A percentile compares a stretch with the other conserved stretches of the same genome.
Evolutionary conservation across 2,329 filamentous ascomycete species (phyloP).

Genomic region (Ceratocystis cubensis): DNA sequence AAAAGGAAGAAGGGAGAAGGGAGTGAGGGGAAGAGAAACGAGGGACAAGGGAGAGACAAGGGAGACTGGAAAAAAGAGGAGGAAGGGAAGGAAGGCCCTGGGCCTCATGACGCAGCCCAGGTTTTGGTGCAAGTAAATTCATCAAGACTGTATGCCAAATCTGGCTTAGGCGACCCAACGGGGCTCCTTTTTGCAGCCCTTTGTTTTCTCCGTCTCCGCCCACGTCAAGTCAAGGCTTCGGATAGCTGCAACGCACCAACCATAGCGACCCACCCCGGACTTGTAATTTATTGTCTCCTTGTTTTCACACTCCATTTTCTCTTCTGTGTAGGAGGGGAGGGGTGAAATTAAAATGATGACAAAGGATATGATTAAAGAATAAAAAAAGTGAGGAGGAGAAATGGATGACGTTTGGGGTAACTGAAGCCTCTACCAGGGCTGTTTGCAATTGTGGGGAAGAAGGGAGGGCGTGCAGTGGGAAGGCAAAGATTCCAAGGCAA

Average conservation of each 20-base stretch:
- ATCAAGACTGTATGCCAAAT: constrained; percentile 9
- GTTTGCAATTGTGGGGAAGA: constrained; percentile 5
- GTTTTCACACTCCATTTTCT: neutral
- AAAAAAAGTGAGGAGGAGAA: constrained; percentile 1
- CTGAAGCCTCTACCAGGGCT: neutral
- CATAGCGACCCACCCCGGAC: neutral
- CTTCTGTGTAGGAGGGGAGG: neutral
- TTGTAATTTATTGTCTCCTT: neutral
- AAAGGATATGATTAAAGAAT: neutral
- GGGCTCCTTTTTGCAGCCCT: neutral
- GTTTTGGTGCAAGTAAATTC: neutral
- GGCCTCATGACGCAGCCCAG: neutral
- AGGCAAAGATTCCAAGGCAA: neutral
- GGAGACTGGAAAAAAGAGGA: neutral
- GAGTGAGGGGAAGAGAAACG: neutral
- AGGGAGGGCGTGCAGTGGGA: constrained; percentile 4
- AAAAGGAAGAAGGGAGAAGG: neutral
- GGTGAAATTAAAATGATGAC: neutral
- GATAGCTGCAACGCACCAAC: neutral
- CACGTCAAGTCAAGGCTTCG: neutral
- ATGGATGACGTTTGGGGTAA: constrained; percentile 17
- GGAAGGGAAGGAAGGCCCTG: neutral
- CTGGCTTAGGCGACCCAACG: neutral
- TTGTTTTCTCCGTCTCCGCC: constrained; percentile 7
- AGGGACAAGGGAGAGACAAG: neutral